These are phyloP conservation scores for Gossypium schwendimanii DNA, from an alignment of 441 rosid species.

Conservation along the genomic window DNA sequence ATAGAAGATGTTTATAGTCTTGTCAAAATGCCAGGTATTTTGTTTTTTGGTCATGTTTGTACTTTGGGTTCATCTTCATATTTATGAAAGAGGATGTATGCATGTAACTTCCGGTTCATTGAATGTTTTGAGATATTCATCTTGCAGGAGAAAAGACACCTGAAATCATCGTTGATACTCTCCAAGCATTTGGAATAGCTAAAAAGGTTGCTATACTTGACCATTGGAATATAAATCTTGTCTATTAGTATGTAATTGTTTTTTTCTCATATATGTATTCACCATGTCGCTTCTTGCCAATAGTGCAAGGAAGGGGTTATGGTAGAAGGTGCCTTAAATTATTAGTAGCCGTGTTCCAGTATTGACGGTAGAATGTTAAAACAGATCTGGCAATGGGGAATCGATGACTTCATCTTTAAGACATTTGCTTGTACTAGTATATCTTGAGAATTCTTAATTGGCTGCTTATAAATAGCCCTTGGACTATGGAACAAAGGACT, in stretches of 20 bases:
- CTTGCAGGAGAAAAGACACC: conserved; percentile 43
- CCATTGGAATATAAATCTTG: conserved; percentile 7
- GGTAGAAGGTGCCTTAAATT: not conserved
- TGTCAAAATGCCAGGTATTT: conserved; percentile 39
- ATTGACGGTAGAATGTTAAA: not conserved
- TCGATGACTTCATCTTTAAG: not conserved
- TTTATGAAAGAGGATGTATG: conserved; percentile 6
- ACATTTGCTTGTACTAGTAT: not conserved
- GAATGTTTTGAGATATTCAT: conserved; percentile 16
- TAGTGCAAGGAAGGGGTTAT: conserved; percentile 8
- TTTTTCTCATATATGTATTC: conserved; percentile 3
- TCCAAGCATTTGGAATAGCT: conserved; percentile 73
- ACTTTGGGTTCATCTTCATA: not conserved
- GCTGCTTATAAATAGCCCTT: not conserved
- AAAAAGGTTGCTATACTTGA: conserved; percentile 53
- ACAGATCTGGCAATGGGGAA: not conserved
- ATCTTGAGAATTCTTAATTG: not conserved
- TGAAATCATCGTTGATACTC: conserved; percentile 58
- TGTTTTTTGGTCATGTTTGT: not conserved
- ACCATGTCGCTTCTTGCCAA: not conserved
- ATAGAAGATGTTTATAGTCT: conserved; percentile 50
- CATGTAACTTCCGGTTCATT: conserved; percentile 7
- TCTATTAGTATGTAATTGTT: not conserved
- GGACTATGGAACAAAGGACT: not conserved
- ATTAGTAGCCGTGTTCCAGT: not conserved